Conservation (phyloP, 192 early-diverging fungal genomes). For the Entomortierella parvispora region DNA sequence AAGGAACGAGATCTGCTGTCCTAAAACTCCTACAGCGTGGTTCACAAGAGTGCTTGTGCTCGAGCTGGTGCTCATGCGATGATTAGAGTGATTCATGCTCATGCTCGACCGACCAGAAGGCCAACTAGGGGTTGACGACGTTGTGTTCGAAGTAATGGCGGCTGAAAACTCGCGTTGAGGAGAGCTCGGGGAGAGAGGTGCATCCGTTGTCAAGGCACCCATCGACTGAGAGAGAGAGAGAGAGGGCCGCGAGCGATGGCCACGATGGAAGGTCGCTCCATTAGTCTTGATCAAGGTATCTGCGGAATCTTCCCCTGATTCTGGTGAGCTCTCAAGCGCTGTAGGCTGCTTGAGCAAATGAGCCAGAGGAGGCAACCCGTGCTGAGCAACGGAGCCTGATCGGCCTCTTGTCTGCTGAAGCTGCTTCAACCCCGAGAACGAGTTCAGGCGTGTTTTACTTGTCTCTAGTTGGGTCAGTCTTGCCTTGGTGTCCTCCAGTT, state of each 20-base stretch:
- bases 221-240: neutral
- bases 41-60: conserved; percentile 13
- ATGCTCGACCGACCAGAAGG: conserved; percentile 45
- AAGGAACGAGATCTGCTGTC: too few species aligned
- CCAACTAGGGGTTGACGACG: conserved; percentile 16
- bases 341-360: too few species aligned
- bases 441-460: conserved; percentile 28
- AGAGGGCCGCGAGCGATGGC: neutral
- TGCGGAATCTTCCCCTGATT: too few species aligned
- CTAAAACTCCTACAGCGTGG: too few species aligned
- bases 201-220: conserved; percentile 6
- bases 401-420: conserved; percentile 14
- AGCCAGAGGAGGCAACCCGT: conserved; percentile 11
- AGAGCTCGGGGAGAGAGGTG: conserved; percentile 16
- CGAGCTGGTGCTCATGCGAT: conserved; percentile 42
- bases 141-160: conserved; percentile 10
- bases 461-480: conserved; percentile 32
- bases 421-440: conserved; percentile 27
- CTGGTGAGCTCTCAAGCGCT: too few species aligned
- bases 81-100: conserved; percentile 10
- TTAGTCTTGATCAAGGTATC: neutral
- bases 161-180: conserved; percentile 3
- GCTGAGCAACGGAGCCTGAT: conserved; percentile 40
- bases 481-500: conserved; percentile 29
- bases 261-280: too few species aligned